These are phyloP conservation scores for Fusarium graminum DNA, from an alignment of 2,329 filamentous ascomycete genomes.

Conservation along the genomic window DNA sequence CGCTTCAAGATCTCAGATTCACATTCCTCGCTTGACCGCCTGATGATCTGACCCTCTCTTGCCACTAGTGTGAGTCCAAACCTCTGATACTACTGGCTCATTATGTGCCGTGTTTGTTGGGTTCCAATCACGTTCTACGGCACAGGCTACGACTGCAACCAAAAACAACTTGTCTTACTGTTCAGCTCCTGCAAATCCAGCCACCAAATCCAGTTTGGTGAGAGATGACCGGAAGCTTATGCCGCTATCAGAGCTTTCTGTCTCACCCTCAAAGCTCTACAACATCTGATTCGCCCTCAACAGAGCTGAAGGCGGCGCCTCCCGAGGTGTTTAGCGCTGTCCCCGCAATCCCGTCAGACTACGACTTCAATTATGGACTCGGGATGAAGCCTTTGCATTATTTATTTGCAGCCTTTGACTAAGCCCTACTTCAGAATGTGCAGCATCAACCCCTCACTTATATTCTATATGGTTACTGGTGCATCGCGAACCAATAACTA, in stretches of 20 bases:
- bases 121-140: not conserved
- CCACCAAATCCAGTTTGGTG: not conserved
- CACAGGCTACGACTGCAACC: not conserved
- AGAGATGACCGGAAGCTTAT: not conserved
- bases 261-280: not conserved
- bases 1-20: not conserved
- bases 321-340: not conserved
- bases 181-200: not conserved
- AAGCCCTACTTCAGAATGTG: slow-evolving; percentile 1
- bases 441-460: slow-evolving; percentile 1
- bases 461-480: not conserved
- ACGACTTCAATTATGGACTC: not conserved
- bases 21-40: not conserved
- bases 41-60: not conserved
- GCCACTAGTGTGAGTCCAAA: not conserved
- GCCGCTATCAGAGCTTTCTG: not conserved
- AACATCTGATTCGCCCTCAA: not conserved
- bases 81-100: not conserved
- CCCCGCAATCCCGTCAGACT: not conserved
- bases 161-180: not conserved
- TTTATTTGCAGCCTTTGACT: not conserved
- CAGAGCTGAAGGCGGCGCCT: not conserved
- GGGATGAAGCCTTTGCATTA: not conserved
- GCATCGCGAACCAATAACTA: not conserved
- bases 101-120: not conserved